Conservation (phyloP, 805 yeast species). For the Ogataea ramenticola region DNA sequence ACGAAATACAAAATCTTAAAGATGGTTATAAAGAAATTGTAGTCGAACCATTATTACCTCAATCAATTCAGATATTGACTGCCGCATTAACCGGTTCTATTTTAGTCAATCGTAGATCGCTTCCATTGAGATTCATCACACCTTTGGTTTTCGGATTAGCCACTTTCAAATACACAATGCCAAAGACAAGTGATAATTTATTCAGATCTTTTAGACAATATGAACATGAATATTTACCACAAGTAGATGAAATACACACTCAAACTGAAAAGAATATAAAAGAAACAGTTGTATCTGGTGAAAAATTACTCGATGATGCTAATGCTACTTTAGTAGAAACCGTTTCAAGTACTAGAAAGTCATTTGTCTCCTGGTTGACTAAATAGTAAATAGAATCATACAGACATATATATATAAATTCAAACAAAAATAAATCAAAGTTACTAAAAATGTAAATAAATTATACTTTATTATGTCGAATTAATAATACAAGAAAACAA, state of each 20-base stretch:
- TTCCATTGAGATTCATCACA: constrained; percentile 42
- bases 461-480: neutral
- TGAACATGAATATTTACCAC: constrained; percentile 32
- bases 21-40: constrained; percentile 28
- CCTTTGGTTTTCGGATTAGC: constrained; percentile 45
- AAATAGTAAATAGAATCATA: neutral
- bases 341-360: constrained; percentile 1
- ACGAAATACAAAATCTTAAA: constrained; percentile 31
- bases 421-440: neutral
- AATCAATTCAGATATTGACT: constrained; percentile 46
- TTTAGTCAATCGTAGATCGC: constrained; percentile 36
- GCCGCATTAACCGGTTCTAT: constrained; percentile 52
- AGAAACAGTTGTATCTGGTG: neutral
- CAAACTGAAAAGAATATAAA: constrained; percentile 2
- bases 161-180: constrained; percentile 40
- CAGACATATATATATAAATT: neutral
- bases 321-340: neutral
- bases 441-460: too few species aligned
- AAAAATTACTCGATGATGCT: neutral
- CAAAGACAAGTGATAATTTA: constrained; percentile 35
- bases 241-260: constrained; percentile 20
- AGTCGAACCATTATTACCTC: constrained; percentile 50
- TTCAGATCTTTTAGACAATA: constrained; percentile 16
- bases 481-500: neutral
- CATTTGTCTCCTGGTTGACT: neutral